These are phyloP conservation scores for Aspergillus proliferans DNA, from an alignment of 2,329 filamentous ascomycete genomes.

Conservation along the genomic window DNA sequence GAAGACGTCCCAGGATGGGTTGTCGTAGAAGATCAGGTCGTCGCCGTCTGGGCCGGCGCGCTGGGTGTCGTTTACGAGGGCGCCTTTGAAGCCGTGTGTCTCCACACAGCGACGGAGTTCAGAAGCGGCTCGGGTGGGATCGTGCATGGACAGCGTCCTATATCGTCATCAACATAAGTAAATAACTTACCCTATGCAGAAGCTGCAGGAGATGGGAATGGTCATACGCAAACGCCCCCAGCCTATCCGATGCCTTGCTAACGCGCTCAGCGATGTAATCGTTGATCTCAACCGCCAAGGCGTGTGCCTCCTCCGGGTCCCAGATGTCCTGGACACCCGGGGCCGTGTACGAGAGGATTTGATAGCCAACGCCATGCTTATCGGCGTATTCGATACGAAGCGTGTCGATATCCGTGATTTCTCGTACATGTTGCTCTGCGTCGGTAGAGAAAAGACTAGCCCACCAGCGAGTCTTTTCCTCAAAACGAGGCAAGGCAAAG, in stretches of 20 bases:
- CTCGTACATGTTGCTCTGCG: constrained; percentile 48
- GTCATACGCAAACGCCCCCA: constrained; percentile 13
- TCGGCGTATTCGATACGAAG: constrained; percentile 33
- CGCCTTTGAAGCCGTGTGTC: constrained; percentile 54
- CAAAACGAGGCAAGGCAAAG: constrained; percentile 50
- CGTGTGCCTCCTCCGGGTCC: constrained; percentile 31
- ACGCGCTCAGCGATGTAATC: constrained; percentile 35
- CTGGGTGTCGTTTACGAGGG: constrained; percentile 54
- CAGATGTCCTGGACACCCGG: constrained; percentile 40
- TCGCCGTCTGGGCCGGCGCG: constrained; percentile 50
- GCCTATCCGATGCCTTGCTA: constrained; percentile 16
- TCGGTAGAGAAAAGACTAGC: constrained; percentile 51
- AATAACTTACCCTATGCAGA: not conserved
- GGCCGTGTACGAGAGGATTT: constrained; percentile 38
- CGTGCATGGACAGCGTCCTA: constrained; percentile 22
- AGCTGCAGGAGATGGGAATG: not conserved
- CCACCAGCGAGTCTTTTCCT: constrained; percentile 53
- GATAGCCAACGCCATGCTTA: constrained; percentile 37
- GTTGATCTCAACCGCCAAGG: constrained; percentile 34
- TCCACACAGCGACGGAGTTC: constrained; percentile 41
- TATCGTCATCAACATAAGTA: not conserved
- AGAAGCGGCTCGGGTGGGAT: constrained; percentile 22
- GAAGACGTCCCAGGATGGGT: constrained; percentile 50
- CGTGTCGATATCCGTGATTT: constrained; percentile 43
- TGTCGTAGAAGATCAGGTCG: constrained; percentile 56